Conservation (phyloP, 2,329 filamentous ascomycete species). For the Phyllosticta capitalensis region DNA sequence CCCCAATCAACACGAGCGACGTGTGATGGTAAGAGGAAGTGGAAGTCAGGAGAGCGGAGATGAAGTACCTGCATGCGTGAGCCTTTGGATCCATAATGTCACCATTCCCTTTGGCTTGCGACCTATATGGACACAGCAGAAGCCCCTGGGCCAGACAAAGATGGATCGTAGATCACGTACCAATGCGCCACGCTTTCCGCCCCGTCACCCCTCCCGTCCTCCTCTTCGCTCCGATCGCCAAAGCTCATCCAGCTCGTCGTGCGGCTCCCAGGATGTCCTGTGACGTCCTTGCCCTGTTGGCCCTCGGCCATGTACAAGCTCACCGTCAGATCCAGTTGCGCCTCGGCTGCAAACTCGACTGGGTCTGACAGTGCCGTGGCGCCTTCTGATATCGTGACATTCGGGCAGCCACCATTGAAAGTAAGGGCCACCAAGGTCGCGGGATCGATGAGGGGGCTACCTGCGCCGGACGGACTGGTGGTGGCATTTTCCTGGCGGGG, state of each 20-base stretch:
- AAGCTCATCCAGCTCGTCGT: slow-evolving; percentile 51
- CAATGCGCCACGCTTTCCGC: slow-evolving; percentile 35
- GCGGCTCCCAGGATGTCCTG: slow-evolving; percentile 55
- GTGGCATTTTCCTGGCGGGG: slow-evolving; percentile 22
- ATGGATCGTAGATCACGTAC: slow-evolving; percentile 17
- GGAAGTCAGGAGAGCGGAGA: slow-evolving; percentile 44
- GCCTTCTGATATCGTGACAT: slow-evolving; percentile 45
- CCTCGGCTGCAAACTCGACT: neutral
- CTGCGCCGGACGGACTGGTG: slow-evolving; percentile 36
- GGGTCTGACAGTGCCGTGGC: slow-evolving; percentile 53
- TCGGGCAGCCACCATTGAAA: slow-evolving; percentile 44
- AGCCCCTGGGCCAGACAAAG: neutral
- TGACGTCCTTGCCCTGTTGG: slow-evolving; percentile 49
- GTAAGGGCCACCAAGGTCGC: slow-evolving; percentile 45
- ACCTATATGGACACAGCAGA: no score
- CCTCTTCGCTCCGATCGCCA: slow-evolving; percentile 46
- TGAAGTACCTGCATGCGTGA: slow-evolving; percentile 26
- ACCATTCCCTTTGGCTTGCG: neutral
- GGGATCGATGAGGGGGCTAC: slow-evolving; percentile 43
- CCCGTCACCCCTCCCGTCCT: slow-evolving; percentile 35
- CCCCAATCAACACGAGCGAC: slow-evolving; percentile 49
- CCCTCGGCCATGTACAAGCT: slow-evolving; percentile 50
- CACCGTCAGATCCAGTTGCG: slow-evolving; percentile 37
- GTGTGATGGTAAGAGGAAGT: slow-evolving; percentile 40
- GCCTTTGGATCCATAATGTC: neutral